Evolutionary conservation across 2,329 filamentous ascomycete genomes (phyloP).

Genomic region (Exserohilum turcica): DNA sequence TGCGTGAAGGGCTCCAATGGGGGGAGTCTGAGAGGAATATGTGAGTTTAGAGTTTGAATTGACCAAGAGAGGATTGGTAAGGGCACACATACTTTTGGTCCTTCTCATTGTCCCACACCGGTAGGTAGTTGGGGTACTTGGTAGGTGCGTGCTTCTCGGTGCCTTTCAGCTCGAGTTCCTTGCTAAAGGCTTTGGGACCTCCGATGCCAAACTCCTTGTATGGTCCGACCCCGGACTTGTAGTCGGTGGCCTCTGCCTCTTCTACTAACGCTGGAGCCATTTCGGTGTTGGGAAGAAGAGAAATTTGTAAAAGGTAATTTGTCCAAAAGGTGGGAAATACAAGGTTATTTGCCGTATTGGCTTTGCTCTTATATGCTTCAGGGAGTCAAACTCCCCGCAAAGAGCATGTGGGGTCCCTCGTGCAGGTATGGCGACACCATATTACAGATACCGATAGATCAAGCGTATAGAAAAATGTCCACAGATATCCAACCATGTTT

Average conservation of each 20-base stretch:
- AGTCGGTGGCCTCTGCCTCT: slow-evolving; percentile 29
- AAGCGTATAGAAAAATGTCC: slow-evolving; percentile 6
- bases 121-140: slow-evolving; percentile 74
- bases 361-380: not conserved
- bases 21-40: slow-evolving; percentile 56
- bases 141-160: slow-evolving; percentile 60
- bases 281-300: not conserved
- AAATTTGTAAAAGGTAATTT: no score
- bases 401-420: not conserved
- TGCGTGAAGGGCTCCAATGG: slow-evolving; percentile 73
- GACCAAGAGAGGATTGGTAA: not conserved
- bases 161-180: slow-evolving; percentile 60
- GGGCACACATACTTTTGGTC: slow-evolving; percentile 7
- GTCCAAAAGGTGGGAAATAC: no score
- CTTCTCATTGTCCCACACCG: slow-evolving; percentile 69
- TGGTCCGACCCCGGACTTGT: slow-evolving; percentile 43
- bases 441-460: slow-evolving; percentile 6
- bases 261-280: slow-evolving; percentile 55
- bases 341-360: not conserved
- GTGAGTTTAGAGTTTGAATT: slow-evolving; percentile 4
- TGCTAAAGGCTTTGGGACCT: slow-evolving; percentile 51
- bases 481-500: not conserved
- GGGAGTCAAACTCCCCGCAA: not conserved
- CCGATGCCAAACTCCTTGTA: slow-evolving; percentile 53
- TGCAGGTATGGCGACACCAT: not conserved